Conservation (phyloP, 768 basidiomycete genomes). For the Mycena filopes region DNA sequence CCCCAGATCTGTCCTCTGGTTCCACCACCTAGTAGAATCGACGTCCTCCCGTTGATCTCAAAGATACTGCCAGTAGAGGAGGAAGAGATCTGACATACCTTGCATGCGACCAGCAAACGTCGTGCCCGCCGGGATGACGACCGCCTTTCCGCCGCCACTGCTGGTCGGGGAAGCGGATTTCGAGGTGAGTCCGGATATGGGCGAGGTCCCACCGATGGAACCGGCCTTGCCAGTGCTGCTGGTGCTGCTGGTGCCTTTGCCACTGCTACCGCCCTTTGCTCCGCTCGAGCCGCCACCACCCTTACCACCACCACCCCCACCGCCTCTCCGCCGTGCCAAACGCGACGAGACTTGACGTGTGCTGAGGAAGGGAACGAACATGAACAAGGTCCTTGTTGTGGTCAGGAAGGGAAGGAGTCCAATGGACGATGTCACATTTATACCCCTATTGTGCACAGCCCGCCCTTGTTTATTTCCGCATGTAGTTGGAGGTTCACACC, state of each 20-base stretch:
- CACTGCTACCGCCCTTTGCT: too few relatives aligned
- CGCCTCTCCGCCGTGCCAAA: neutral
- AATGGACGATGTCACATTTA: too few relatives aligned
- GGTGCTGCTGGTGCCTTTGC: too few relatives aligned
- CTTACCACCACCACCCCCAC: slow-evolving; percentile 4
- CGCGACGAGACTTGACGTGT: neutral
- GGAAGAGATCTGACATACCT: neutral
- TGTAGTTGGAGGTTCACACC: too few relatives aligned
- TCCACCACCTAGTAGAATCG: slow-evolving; percentile 61
- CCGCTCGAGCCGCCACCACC: slow-evolving; percentile 32
- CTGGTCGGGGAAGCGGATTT: slow-evolving; percentile 40
- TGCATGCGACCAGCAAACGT: slow-evolving; percentile 56
- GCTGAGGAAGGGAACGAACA: slow-evolving; percentile 12
- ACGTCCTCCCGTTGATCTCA: too few relatives aligned
- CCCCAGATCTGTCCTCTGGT: slow-evolving; percentile 57
- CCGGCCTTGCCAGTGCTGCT: neutral
- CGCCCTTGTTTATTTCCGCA: too few relatives aligned
- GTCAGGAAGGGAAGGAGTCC: too few relatives aligned
- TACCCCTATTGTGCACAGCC: too few relatives aligned
- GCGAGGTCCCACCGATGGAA: neutral
- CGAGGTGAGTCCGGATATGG: slow-evolving; percentile 24
- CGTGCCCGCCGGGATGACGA: slow-evolving; percentile 55
- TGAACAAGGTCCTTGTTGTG: neutral
- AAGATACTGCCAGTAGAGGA: too few relatives aligned
- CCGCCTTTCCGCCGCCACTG: slow-evolving; percentile 42